Evolutionary conservation across 116 monocot species (phyloP).

Genomic region (Papilionanthe hybrid): DNA sequence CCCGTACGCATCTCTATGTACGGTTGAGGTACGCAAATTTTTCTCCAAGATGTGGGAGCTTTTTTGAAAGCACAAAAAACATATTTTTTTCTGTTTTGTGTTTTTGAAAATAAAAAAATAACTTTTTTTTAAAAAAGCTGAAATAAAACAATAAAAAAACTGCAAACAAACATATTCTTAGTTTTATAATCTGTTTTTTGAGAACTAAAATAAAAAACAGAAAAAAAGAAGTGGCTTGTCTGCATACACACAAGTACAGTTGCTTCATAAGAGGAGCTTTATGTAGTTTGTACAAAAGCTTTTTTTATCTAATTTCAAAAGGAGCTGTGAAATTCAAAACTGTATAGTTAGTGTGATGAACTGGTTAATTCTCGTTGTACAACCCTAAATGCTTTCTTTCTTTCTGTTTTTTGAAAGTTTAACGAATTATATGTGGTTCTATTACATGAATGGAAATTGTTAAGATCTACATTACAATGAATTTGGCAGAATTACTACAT

Average conservation of each 20-base stretch:
- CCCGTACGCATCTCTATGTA: too few species aligned
- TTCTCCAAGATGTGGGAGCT: too few species aligned
- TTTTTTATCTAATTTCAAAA: background rate
- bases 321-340: background rate
- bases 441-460: background rate
- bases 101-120: too few species aligned
- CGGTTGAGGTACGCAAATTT: too few species aligned
- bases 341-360: background rate
- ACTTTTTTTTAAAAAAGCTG: too few species aligned
- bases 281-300: background rate
- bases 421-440: background rate
- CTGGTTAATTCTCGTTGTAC: background rate
- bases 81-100: too few species aligned
- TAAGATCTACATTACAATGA: background rate
- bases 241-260: background rate
- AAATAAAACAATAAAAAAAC: too few species aligned
- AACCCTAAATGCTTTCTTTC: background rate
- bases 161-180: too few species aligned
- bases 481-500: slow-evolving; percentile 68
- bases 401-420: background rate
- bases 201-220: too few species aligned
- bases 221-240: background rate
- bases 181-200: too few species aligned
- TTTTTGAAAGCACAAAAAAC: too few species aligned
- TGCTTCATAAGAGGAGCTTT: background rate